Evolutionary conservation across 2,329 filamentous ascomycete species (phyloP), one percentile per base, ranked within the genome.

Genomic region (Nannizziopsis barbatae): DNA sequence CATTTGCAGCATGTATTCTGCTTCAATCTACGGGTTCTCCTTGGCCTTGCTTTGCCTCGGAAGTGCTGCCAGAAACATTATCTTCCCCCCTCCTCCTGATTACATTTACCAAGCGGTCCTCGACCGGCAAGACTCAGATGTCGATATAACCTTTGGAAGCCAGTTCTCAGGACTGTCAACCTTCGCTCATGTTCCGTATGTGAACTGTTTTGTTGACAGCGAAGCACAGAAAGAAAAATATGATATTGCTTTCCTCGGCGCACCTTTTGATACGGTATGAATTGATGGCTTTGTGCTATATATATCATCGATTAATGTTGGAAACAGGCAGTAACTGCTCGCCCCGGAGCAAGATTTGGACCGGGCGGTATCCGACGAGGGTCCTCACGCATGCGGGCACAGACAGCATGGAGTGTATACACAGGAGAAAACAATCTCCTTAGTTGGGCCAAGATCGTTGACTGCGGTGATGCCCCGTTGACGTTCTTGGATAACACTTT

Each of bases 391-490:
- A 88, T 94, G 67, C 86, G 82, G 9, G 76, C 80, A 3, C 85
- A 84, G 64, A 79, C 86, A 37, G 84, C 83, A 60, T 88, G 85
- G 75, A 94, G 95, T 66, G 78, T 84, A 2, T 80, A 87, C 17
- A 86, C 86, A 1, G 75, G 75, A 35, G 75, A 93, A 56, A 95
- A 95, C 87, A 46, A 87, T 0, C 94, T 92, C 68, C 71, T 72
- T 32, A 82, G 76, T 46, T 90, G 84, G 83, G 83, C 85, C 0
- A 79, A 71, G 37, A 78, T 95, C 51, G 72, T 90, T 45, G 89
- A 95, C 71, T 95, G 89, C 64, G 88, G 88, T 40, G 89, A 95
- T 62, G 87, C 94, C 47, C 87, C 88, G 17, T 74, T 93, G 56
- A 86, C 83, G 0, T 87, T 88, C 0, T 82, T 93, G 57, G 86